Conservation (phyloP, 305 asterid species). For the Fraxinus greggii region DNA sequence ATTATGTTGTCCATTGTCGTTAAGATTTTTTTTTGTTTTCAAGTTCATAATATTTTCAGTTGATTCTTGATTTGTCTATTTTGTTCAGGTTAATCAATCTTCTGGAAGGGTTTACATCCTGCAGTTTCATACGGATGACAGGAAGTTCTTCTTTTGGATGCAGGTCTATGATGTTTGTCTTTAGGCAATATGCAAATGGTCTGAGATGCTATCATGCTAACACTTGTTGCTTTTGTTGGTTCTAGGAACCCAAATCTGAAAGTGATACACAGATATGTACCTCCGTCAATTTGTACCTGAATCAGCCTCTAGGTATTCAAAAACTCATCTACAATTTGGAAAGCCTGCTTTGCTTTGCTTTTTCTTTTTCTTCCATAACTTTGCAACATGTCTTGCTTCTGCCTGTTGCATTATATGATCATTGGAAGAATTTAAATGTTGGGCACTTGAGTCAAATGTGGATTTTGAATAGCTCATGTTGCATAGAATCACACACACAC, state of each 20-base stretch:
- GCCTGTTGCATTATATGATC: background rate
- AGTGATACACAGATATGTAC: slow-evolving; percentile 62
- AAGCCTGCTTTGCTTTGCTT: background rate
- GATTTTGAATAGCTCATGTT: background rate
- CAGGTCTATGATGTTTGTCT: slow-evolving; percentile 40
- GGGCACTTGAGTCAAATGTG: background rate
- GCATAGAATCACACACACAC: too few relatives aligned
- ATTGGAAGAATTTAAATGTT: background rate
- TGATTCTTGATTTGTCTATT: slow-evolving; percentile 15
- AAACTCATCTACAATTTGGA: background rate
- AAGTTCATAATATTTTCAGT: slow-evolving; percentile 2
- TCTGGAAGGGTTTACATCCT: slow-evolving; percentile 89
- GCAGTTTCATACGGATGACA: slow-evolving; percentile 78
- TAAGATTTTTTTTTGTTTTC: background rate
- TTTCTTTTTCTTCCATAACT: background rate
- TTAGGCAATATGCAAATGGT: slow-evolving; percentile 16
- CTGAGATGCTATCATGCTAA: background rate
- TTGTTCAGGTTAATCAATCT: slow-evolving; percentile 73
- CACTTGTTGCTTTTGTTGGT: slow-evolving; percentile 32
- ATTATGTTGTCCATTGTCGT: slow-evolving; percentile 4
- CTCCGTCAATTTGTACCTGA: slow-evolving; percentile 73
- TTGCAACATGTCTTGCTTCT: background rate
- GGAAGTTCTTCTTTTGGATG: slow-evolving; percentile 96
- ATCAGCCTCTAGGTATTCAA: slow-evolving; percentile 71
- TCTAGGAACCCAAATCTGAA: slow-evolving; percentile 82